These are phyloP conservation scores for Gaultheria prostrata DNA, from an alignment of 148 eudicot genomes.

Conservation along the genomic window DNA sequence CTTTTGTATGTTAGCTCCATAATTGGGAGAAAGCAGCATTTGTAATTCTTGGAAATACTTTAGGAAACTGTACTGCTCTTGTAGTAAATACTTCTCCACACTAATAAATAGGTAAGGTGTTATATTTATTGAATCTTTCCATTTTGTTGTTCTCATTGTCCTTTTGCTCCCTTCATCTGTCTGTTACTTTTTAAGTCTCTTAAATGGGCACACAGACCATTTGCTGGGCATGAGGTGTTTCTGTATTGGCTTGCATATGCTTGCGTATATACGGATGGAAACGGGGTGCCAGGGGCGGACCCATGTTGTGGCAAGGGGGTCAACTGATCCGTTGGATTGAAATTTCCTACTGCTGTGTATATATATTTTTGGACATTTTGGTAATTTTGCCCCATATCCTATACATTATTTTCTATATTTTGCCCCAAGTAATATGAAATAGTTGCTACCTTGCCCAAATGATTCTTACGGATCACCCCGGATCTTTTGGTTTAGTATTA, in stretches of 20 bases:
- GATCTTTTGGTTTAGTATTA: too few relatives aligned
- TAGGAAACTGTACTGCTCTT: not conserved
- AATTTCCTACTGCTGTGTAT: too few relatives aligned
- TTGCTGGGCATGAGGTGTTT: not conserved
- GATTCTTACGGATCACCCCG: too few relatives aligned
- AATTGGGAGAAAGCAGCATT: slow-evolving; percentile 11
- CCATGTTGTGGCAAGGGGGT: too few relatives aligned
- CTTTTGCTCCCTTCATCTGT: not conserved
- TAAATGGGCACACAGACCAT: not conserved
- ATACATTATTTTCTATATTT: too few relatives aligned
- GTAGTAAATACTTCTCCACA: not conserved
- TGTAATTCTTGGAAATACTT: slow-evolving; percentile 10
- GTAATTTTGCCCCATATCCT: too few relatives aligned
- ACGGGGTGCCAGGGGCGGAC: too few relatives aligned
- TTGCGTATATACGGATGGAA: too few relatives aligned
- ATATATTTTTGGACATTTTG: too few relatives aligned
- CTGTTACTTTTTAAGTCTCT: not conserved
- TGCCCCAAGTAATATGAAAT: too few relatives aligned
- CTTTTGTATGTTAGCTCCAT: slow-evolving; percentile 3
- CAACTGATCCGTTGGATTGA: too few relatives aligned
- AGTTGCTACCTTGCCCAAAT: too few relatives aligned
- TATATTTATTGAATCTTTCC: not conserved
- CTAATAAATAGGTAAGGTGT: slow-evolving; percentile 6
- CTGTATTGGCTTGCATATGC: not conserved
- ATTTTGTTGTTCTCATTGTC: not conserved